A percentile compares a stretch with the other conserved stretches of the same genome.
These are phyloP conservation scores for Mycena metata DNA, from an alignment of 768 basidiomycete genomes.

Conservation along the genomic window DNA sequence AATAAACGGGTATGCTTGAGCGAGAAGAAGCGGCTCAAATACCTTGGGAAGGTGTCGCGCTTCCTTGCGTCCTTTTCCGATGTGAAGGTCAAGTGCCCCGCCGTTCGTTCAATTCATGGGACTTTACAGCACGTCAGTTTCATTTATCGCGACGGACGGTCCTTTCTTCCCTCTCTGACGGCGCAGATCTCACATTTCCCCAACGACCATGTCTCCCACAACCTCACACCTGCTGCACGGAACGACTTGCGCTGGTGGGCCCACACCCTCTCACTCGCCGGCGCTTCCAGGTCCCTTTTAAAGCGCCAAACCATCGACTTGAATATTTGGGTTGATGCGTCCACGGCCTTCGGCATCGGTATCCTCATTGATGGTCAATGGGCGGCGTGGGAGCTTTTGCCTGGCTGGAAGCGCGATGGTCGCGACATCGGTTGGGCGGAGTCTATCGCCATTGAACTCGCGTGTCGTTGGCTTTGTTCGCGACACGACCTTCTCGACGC, in stretches of 20 bases:
- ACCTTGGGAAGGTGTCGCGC: no score
- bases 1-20: no score
- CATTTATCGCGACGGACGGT: slow-evolving; percentile 23
- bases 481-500: no score
- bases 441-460: slow-evolving; percentile 9
- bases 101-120: no score
- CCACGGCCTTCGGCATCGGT: slow-evolving; percentile 15
- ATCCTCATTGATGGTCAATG: slow-evolving; percentile 6
- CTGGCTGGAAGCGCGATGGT: slow-evolving; percentile 10
- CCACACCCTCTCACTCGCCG: slow-evolving; percentile 2
- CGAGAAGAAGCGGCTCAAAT: no score
- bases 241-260: slow-evolving; percentile 21
- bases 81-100: no score
- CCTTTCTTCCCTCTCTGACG: slow-evolving; percentile 13
- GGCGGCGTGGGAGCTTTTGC: slow-evolving; percentile 10
- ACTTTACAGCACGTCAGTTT: no score
- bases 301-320: slow-evolving; percentile 1
- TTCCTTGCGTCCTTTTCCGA: no score
- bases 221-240: slow-evolving; percentile 1
- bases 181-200: slow-evolving; percentile 3
- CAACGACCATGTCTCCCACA: slow-evolving; percentile 25
- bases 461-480: slow-evolving; percentile 9
- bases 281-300: neutral
- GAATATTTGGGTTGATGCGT: slow-evolving; percentile 18
- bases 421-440: slow-evolving; percentile 23